Base-by-base conservation (phyloP, 1,139 yeast species). In the Saccharomycopsis hybrid region DNA sequence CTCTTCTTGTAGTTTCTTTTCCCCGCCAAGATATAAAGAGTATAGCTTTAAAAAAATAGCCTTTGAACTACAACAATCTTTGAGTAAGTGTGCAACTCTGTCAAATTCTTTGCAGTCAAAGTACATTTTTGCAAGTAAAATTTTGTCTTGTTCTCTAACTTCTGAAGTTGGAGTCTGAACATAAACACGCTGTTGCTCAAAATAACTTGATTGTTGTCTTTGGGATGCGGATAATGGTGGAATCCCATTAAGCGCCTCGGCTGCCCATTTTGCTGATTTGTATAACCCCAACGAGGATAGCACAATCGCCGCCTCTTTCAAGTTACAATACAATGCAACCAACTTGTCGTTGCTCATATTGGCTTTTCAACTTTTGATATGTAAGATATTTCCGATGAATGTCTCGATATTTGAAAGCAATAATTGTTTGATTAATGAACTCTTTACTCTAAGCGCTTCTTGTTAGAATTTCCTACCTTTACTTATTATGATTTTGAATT, bases 101-200 rank as follows among this genome's bases (percentile, higher is more conserved):
- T 84, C 94, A 61, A 83, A 90, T 63, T 92, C 98, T 59, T 85
- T 83, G 60, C 90, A 80, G 59, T 80, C 84, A 68, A 92, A 88
- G 59, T 85, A 83, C 0, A 87, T 65, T 52, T 80, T 79, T 0
- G 95, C 97, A 31, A 88, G 68, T 9, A 78, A 59, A 41, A 81
- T 65, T 54, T 65, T 65, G 48, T 74, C 74, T 46, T 64, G 62
- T 41, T 79, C 84, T n/a, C n/a, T n/a, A n/a, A n/a, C n/a, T n/a
- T n/a, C n/a, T n/a, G n/a, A n/a, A n/a, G n/a, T n/a, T n/a, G n/a
- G n/a, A n/a, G n/a, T n/a, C n/a, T n/a, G n/a, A n/a, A n/a, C n/a
- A n/a, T n/a, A n/a, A n/a, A n/a, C n/a, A n/a, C n/a, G n/a, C 11
- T 30, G 60, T 61, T 27, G 58, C 58, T 44, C 41, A 5, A 38